A percentile compares a stretch with the other conserved stretches of the same genome.
Evolutionary conservation across 352 stramenopile species (phyloP).

Genomic region (Phytophthora gonapodyides): DNA sequence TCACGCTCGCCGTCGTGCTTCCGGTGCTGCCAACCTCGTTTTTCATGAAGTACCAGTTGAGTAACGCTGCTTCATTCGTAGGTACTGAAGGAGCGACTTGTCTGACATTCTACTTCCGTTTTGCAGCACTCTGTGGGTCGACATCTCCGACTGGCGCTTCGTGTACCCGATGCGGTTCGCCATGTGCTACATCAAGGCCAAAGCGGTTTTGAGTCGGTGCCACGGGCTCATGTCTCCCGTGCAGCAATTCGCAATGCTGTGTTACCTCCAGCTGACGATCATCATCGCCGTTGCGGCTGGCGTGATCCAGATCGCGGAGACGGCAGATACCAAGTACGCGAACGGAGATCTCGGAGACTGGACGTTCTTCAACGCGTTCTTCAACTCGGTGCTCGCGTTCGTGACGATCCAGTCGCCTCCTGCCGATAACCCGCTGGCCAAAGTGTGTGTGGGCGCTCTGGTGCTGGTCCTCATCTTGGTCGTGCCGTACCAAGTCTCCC

Average conservation of each 20-base stretch:
- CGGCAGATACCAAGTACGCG: constrained; percentile 46
- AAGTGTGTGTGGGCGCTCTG: constrained; percentile 76
- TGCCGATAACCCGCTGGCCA: constrained; percentile 74
- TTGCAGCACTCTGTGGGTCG: constrained; percentile 73
- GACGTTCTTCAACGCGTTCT: constrained; percentile 89
- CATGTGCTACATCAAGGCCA: constrained; percentile 80
- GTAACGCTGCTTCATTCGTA: constrained; percentile 6
- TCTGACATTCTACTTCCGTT: neutral
- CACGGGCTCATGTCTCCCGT: constrained; percentile 80
- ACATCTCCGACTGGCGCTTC: constrained; percentile 73
- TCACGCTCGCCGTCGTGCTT: constrained; percentile 68
- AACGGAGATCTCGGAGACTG: constrained; percentile 65
- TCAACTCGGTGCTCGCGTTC: constrained; percentile 86
- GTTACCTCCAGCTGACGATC: constrained; percentile 77
- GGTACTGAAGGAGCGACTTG: neutral
- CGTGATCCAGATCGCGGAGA: constrained; percentile 86
- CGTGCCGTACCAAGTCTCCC: constrained; percentile 81
- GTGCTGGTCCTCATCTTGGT: constrained; percentile 83
- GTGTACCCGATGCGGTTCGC: constrained; percentile 80
- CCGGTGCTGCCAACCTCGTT: constrained; percentile 76
- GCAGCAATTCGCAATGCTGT: constrained; percentile 74
- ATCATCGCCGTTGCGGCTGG: constrained; percentile 77
- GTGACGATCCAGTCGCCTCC: constrained; percentile 86
- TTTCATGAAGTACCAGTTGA: constrained; percentile 71
- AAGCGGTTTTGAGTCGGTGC: constrained; percentile 76